Conservation (phyloP, 176 grass and related monocot species). For the Triticum dicoccoides region DNA sequence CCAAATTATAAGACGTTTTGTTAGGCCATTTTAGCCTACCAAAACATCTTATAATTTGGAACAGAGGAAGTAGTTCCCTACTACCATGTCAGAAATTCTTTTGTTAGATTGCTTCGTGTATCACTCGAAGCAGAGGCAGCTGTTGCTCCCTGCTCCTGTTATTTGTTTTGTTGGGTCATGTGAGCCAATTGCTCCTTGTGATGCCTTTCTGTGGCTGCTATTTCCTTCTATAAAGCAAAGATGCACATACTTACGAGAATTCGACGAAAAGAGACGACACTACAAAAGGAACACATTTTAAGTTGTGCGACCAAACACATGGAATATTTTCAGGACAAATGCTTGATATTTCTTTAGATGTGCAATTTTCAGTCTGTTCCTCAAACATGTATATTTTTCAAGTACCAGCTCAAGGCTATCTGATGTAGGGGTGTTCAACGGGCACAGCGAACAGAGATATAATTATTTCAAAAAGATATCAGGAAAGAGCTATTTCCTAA, state of each 20-base stretch:
- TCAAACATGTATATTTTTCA: neutral
- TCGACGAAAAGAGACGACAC: neutral
- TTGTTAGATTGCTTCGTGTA: neutral
- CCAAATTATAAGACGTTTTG: too few relatives aligned
- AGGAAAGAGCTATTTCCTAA: too few relatives aligned
- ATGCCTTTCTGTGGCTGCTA: neutral
- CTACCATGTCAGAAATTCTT: neutral
- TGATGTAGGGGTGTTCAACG: neutral
- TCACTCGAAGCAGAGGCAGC: too few relatives aligned
- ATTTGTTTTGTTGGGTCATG: neutral
- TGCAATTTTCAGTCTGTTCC: neutral
- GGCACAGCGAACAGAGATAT: too few relatives aligned
- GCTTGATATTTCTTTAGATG: neutral
- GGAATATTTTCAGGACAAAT: neutral
- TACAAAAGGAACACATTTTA: neutral
- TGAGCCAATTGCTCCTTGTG: neutral
- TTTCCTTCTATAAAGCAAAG: neutral
- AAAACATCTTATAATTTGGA: too few relatives aligned
- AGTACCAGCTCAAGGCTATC: neutral
- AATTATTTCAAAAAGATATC: too few relatives aligned
- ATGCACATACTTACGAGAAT: neutral
- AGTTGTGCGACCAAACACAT: neutral
- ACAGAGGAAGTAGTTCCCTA: too few relatives aligned
- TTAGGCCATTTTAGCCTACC: too few relatives aligned
- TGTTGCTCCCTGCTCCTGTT: too few relatives aligned